These are phyloP conservation scores for Brachypodium distachyon DNA, from an alignment of 202 grass and related monocot species.

Conservation along the genomic window DNA sequence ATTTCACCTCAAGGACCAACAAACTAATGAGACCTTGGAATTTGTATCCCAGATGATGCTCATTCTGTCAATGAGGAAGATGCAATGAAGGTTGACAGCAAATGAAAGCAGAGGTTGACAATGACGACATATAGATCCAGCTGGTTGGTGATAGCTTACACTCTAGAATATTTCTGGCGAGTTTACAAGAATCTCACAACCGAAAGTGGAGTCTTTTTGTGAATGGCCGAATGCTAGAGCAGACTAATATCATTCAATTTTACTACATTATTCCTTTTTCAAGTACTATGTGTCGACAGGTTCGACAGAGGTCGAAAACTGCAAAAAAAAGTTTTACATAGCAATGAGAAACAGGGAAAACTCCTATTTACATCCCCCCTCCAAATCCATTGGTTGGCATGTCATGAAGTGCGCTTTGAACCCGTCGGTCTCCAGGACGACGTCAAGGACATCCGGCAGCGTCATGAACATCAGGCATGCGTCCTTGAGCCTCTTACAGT, in stretches of 20 bases:
- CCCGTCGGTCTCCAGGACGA: no score
- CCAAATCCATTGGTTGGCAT: no score
- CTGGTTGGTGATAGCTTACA: not conserved
- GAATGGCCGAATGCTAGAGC: not conserved
- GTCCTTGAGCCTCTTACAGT: not conserved
- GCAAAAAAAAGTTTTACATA: not conserved
- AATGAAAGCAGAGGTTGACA: slow-evolving; percentile 9
- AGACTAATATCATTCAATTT: not conserved
- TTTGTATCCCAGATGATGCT: slow-evolving; percentile 24
- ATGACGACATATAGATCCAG: not conserved
- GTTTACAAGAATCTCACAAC: not conserved
- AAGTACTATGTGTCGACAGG: not conserved
- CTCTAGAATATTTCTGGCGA: not conserved
- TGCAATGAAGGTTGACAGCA: slow-evolving; percentile 10
- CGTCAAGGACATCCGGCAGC: no score
- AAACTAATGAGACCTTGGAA: not conserved
- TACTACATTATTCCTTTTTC: not conserved
- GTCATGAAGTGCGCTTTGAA: no score
- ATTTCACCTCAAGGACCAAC: slow-evolving; percentile 3
- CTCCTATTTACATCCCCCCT: not conserved
- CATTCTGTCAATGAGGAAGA: not conserved
- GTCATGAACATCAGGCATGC: no score
- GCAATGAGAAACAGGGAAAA: not conserved
- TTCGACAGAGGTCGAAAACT: not conserved
- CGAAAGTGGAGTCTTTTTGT: not conserved